Evolutionary conservation across 306 rosid genomes (phyloP).

Genomic region (Fragaria iinumae): DNA sequence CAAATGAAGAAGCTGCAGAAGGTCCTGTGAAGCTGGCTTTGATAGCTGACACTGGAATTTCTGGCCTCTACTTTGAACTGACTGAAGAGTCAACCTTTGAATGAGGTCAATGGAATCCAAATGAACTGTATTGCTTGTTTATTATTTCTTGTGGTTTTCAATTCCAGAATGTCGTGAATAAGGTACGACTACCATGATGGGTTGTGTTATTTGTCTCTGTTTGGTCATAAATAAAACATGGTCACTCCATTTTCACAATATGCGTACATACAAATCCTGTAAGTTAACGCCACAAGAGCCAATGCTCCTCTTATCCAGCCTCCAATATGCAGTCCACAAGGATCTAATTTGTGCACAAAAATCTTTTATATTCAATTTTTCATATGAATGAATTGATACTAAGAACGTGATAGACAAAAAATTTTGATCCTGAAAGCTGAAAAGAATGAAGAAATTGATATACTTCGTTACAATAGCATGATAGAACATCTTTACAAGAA

Average conservation of each 20-base stretch:
- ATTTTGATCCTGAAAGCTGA: not conserved
- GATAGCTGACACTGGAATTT: not conserved
- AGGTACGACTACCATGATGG: not conserved
- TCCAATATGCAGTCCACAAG: not conserved
- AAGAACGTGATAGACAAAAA: not conserved
- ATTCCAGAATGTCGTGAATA: not conserved
- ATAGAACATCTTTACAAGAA: not conserved
- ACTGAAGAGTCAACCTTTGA: slow-evolving; percentile 14
- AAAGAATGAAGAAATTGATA: not conserved
- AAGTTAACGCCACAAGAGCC: not conserved
- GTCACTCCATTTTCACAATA: not conserved
- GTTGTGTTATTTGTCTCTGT: not conserved
- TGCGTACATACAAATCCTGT: not conserved
- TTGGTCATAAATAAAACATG: not conserved
- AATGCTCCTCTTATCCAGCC: not conserved
- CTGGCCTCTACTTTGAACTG: not conserved
- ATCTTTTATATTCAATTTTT: not conserved
- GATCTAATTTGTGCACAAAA: not conserved
- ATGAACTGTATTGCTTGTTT: not conserved
- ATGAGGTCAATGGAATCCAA: not conserved
- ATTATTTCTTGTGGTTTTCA: not conserved
- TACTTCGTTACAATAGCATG: not conserved
- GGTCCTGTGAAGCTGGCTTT: slow-evolving; percentile 8
- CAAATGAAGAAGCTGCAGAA: slow-evolving; percentile 5
- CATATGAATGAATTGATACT: not conserved